A percentile compares a stretch with the other conserved stretches of the same genome.
These are phyloP conservation scores for Aspergillus fischeri DNA, from an alignment of 2,329 filamentous ascomycete genomes.

Conservation along the genomic window DNA sequence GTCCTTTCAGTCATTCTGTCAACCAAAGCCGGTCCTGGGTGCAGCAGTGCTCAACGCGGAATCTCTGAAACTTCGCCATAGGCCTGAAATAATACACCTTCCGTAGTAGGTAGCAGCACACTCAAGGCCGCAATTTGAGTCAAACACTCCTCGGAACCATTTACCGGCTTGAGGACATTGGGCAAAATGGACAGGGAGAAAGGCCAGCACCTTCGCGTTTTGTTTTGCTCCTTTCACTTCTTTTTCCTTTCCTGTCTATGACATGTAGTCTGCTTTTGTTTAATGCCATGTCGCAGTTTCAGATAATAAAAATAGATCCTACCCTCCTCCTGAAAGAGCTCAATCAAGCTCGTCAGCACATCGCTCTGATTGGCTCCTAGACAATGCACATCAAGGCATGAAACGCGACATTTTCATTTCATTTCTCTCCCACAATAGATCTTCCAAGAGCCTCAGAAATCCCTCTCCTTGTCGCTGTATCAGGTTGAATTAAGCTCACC, in stretches of 20 bases:
- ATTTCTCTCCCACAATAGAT: not conserved
- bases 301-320: not conserved
- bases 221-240: too few species aligned
- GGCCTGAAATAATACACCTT: too few species aligned
- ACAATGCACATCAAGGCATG: not conserved
- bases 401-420: not conserved
- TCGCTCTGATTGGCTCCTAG: not conserved
- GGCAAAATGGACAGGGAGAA: too few species aligned
- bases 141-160: too few species aligned
- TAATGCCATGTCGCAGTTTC: not conserved
- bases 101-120: too few species aligned
- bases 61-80: too few species aligned
- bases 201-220: not conserved
- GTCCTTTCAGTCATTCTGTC: too few species aligned
- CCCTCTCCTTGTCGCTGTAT: constrained; percentile 5
- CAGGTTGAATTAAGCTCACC: constrained; percentile 17
- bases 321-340: not conserved
- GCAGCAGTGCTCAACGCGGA: too few species aligned
- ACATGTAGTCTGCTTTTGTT: not conserved
- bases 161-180: too few species aligned
- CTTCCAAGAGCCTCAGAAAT: not conserved
- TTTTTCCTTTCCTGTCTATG: too few species aligned
- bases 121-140: too few species aligned
- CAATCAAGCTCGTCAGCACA: not conserved
- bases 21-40: too few species aligned